Evolutionary conservation across 2,329 filamentous ascomycete genomes (phyloP).

Genomic region (Lasiodiplodia gonubiensis): DNA sequence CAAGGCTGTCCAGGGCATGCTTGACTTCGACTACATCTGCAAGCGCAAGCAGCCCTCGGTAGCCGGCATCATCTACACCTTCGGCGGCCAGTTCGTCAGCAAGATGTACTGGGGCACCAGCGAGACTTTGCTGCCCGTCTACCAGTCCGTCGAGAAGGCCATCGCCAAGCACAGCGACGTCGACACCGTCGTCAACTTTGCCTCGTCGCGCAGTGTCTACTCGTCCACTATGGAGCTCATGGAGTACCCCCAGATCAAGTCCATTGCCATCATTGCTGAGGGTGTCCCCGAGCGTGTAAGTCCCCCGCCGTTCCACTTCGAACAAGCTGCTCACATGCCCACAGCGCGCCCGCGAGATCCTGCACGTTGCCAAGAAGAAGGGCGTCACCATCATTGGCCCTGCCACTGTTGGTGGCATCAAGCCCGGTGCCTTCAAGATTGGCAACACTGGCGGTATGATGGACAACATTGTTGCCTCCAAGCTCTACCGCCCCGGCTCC

Average conservation of each 20-base stretch:
- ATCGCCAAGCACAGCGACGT: constrained; percentile 96
- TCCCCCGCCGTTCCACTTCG: constrained; percentile 34
- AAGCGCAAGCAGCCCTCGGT: constrained; percentile 96
- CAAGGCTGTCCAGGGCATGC: constrained; percentile 68
- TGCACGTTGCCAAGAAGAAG: constrained; percentile 97
- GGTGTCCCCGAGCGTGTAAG: constrained; percentile 96
- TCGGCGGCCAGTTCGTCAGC: constrained; percentile 99
- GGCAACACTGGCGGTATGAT: constrained; percentile 99
- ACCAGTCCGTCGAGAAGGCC: constrained; percentile 92
- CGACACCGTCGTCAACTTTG: constrained; percentile 98
- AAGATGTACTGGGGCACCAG: constrained; percentile 99
- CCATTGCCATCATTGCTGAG: constrained; percentile 98
- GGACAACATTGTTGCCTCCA: constrained; percentile 99
- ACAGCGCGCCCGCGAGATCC: constrained; percentile 94
- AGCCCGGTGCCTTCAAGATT: constrained; percentile 99
- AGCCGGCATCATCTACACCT: constrained; percentile 99
- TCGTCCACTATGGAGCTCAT: constrained; percentile 98
- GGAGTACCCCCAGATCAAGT: constrained; percentile 95
- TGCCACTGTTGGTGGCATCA: constrained; percentile 98
- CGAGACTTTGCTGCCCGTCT: constrained; percentile 97
- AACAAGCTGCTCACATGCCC: constrained; percentile 29
- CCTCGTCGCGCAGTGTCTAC: constrained; percentile 98
- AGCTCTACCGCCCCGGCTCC: constrained; percentile 99
- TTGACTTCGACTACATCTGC: constrained; percentile 99
- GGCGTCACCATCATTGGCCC: constrained; percentile 98